phyloP scores from a whole-genome alignment of 1,284 basidiomycete genomes.

The Pholiota adiposa region DNA sequence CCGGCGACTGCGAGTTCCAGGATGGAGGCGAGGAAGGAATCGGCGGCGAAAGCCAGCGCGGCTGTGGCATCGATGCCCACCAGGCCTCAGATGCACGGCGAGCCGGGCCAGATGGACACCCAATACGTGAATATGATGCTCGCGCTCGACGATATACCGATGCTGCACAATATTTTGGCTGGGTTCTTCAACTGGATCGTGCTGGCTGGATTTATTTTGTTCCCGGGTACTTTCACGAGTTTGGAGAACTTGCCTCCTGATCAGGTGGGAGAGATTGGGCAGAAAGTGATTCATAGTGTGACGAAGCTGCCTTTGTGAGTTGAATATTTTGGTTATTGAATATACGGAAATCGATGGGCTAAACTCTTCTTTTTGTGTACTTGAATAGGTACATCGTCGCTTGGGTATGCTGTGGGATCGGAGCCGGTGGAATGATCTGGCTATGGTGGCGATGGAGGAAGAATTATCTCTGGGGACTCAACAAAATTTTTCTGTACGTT shows the following conservation, averaged over 20 bases:
- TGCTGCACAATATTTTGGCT: slow-evolving; percentile 47
- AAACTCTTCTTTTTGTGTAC: slow-evolving; percentile 6
- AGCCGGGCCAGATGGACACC: slow-evolving; percentile 34
- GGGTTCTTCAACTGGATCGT: slow-evolving; percentile 63
- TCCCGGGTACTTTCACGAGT: slow-evolving; percentile 61
- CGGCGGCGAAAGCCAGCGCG: slow-evolving; percentile 5
- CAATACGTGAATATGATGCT: slow-evolving; percentile 55
- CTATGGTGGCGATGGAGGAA: slow-evolving; percentile 63
- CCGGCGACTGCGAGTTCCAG: background rate
- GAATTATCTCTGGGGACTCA: slow-evolving; percentile 66
- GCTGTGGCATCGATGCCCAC: slow-evolving; percentile 11
- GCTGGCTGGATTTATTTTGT: slow-evolving; percentile 60
- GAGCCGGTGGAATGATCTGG: slow-evolving; percentile 54
- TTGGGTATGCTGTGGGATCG: slow-evolving; percentile 55
- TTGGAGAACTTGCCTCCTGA: slow-evolving; percentile 35
- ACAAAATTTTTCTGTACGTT: slow-evolving; percentile 58
- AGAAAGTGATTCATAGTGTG: slow-evolving; percentile 37
- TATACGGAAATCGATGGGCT: no score
- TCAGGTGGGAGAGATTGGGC: slow-evolving; percentile 29
- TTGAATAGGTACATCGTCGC: slow-evolving; percentile 51
- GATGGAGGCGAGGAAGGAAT: background rate
- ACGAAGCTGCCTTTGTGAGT: slow-evolving; percentile 50
- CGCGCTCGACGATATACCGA: slow-evolving; percentile 49
- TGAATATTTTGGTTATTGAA: background rate
- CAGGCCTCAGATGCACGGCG: slow-evolving; percentile 17